Evolutionary conservation across 371 early-diverging fungal genomes (phyloP), one percentile per base, ranked within the genome.

Genomic region (Circinella umbellata): DNA sequence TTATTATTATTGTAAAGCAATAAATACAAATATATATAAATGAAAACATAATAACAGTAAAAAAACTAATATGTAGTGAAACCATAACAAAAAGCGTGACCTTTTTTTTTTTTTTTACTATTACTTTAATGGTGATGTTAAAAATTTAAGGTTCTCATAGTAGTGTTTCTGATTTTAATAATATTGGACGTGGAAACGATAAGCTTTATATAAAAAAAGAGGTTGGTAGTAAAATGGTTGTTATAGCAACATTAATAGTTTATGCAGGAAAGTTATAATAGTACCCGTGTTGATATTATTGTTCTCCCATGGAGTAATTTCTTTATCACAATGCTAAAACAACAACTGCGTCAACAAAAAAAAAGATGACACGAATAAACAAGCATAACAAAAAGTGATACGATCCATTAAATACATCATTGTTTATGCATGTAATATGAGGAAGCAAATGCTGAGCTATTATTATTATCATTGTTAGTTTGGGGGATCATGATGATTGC

Each of bases 361-460:
- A 49, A n/a, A 51, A 51, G 51, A 63, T 63, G 63, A 63, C 47
- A 57, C 57, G 63, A 63, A 46, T 17, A 39, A 63, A 47, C 37
- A 59, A 59, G 15, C 38, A 42, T 61, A 61, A 61, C 36, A 37
- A 63, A 42, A 34, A 63, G 38, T 63, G 63, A 63, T 47, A 63
- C 46, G 62, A 61, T 38, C 17, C n/a, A 53, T 11, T 18, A 2
- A 10, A 57, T 57, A 57, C 57, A 57, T 57, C 57, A 57, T 18
- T 57, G 57, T 57, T 57, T 57, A 34, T n/a, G 15, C 15, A 15
- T 15, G 15, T 51, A n/a, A 51, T 8, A 51, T 8, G 5, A 51
- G 42, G 3, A 42, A 42, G 42, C 9, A 42, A 42, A 42, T 51
- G 51, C 51, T 51, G 51, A 51, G 51, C 51, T 51, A 51, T 51